These are phyloP conservation scores for Ceratobasidium papillatum DNA, from an alignment of 1,284 basidiomycete species.

Conservation along the genomic window DNA sequence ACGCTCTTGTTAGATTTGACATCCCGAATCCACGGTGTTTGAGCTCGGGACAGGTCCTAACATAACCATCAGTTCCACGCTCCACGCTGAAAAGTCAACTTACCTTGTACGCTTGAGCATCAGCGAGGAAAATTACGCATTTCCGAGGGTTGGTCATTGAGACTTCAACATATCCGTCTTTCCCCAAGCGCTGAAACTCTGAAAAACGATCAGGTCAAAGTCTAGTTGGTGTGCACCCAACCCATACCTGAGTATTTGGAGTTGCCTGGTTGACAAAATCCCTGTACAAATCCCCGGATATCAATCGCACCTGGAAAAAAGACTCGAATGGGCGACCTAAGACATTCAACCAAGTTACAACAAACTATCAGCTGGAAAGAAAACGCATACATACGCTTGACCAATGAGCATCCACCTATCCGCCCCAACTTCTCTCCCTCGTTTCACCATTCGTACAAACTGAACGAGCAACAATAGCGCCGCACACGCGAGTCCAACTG, in stretches of 20 bases:
- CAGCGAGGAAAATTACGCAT: not conserved
- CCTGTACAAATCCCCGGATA: slow-evolving; percentile 11
- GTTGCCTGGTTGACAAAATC: not conserved
- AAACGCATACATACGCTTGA: not conserved
- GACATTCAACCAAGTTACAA: not conserved
- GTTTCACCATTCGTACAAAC: slow-evolving; percentile 9
- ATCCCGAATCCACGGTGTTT: not conserved
- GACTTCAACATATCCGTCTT: slow-evolving; percentile 12
- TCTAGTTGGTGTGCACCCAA: not conserved
- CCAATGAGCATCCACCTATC: slow-evolving; percentile 1
- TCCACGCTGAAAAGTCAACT: too few species aligned
- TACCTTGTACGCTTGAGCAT: slow-evolving; percentile 23
- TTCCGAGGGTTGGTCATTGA: not conserved
- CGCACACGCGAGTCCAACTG: not conserved
- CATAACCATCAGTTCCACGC: not conserved
- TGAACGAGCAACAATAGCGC: not conserved
- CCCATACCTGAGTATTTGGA: slow-evolving; percentile 18
- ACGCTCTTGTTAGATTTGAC: not conserved
- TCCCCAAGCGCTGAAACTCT: slow-evolving; percentile 14
- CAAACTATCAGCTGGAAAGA: too few species aligned
- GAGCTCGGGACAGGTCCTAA: not conserved
- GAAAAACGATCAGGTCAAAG: not conserved
- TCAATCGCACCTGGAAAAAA: not conserved
- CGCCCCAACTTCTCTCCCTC: not conserved
- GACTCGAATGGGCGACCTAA: not conserved